phyloP scores from a whole-genome alignment of 306 rosid genomes.

The Nissolia schottii region DNA sequence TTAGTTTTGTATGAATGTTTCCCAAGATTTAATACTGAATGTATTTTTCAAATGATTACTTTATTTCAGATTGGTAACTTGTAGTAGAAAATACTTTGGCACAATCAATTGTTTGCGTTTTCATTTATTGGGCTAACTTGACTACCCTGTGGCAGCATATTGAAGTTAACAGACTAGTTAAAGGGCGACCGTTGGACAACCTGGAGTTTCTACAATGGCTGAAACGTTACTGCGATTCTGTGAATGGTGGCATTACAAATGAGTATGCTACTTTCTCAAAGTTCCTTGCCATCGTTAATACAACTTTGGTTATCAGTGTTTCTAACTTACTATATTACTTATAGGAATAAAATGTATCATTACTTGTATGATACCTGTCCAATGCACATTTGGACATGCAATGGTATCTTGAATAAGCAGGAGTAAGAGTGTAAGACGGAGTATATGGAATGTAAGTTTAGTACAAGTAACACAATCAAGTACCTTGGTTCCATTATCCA shows the following conservation, averaged over 20 bases:
- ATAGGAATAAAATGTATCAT: background rate
- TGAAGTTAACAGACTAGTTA: conserved; percentile 95
- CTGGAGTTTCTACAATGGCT: conserved; percentile 97
- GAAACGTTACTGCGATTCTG: conserved; percentile 91
- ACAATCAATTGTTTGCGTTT: background rate
- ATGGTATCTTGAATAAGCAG: too few relatives aligned
- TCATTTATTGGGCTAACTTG: conserved; percentile 6
- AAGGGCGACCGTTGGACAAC: conserved; percentile 94
- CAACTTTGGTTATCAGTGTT: background rate
- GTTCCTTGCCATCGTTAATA: background rate
- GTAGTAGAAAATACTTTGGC: background rate
- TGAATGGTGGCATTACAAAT: conserved; percentile 94
- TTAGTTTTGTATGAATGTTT: background rate
- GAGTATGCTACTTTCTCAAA: conserved; percentile 32
- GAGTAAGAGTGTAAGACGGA: too few relatives aligned
- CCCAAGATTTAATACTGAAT: background rate
- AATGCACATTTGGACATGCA: background rate
- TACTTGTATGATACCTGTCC: background rate
- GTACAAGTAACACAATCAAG: too few relatives aligned
- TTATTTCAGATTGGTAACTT: background rate
- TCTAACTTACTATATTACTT: background rate
- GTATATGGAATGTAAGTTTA: too few relatives aligned
- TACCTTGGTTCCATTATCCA: too few relatives aligned
- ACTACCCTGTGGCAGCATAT: conserved; percentile 55
- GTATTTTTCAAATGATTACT: background rate